phyloP scores from a whole-genome alignment of 139 green algal genomes.

The Penium margaritaceum region DNA sequence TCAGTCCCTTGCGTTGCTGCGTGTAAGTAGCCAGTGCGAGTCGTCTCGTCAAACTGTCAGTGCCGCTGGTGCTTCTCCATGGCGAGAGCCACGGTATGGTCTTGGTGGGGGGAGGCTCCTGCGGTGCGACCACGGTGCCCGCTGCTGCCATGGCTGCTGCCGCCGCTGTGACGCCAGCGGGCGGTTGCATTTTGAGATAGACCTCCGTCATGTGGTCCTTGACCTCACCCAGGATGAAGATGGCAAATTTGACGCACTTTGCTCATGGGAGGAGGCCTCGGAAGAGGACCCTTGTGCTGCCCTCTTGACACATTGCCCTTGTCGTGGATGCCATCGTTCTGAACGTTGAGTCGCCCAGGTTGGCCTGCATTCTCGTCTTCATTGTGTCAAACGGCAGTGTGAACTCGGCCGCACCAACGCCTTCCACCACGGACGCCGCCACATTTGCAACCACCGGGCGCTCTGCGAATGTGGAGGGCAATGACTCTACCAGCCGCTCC shows the following conservation, averaged over 20 bases:
- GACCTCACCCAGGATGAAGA: slow-evolving; percentile 29
- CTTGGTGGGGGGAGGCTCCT: too few relatives aligned
- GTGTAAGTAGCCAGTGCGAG: too few relatives aligned
- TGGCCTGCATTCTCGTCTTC: slow-evolving; percentile 43
- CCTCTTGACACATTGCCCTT: background rate
- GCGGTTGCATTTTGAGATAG: too few relatives aligned
- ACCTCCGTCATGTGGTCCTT: slow-evolving; percentile 24
- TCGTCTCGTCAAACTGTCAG: too few relatives aligned
- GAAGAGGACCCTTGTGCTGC: background rate
- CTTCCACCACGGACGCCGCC: slow-evolving; percentile 12
- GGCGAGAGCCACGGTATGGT: too few relatives aligned
- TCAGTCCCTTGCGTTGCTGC: too few relatives aligned
- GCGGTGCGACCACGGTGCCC: too few relatives aligned
- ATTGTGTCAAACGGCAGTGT: slow-evolving; percentile 47
- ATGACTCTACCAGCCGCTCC: background rate
- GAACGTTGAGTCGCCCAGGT: background rate
- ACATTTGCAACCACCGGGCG: slow-evolving; percentile 13
- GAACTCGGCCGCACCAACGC: slow-evolving; percentile 13
- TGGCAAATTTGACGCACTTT: slow-evolving; percentile 8
- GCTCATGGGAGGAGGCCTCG: slow-evolving; percentile 11
- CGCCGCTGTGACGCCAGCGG: too few relatives aligned
- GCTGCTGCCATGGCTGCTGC: too few relatives aligned
- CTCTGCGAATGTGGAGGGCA: background rate
- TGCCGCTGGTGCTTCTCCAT: too few relatives aligned
- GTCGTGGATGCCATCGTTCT: slow-evolving; percentile 1